Base-by-base conservation (phyloP, 1,284 basidiomycete genomes). In the Sporisorium scitamineum region DNA sequence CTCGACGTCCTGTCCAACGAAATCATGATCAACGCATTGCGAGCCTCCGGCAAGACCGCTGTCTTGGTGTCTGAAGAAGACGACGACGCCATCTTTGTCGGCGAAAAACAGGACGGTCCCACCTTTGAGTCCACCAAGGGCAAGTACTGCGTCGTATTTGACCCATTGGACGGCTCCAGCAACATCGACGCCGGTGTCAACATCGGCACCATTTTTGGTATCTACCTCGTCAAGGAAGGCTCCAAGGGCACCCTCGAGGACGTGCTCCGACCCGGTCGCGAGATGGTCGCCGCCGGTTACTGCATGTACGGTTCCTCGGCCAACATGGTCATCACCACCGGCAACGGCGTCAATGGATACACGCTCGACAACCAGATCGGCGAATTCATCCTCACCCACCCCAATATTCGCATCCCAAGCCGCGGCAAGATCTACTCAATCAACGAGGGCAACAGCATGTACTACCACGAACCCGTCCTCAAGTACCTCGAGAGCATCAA, bases 181-280 rank as follows among this genome's bases (percentile, higher is more conserved):
- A 99, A 99, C 88, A 99, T 99, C 87, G 97, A 99, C 86, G 97
- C 97, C 76, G 97, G 96, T 91, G 97, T 99, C 76, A 99, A 99
- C 88, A 97, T 99, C 85, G 97, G 97, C 48, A 99, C 97, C 67
- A 99, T 99, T 88, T 99, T 99, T 86, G 97, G 97, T 67, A 92
- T 99, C 82, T 99, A 99, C 89, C 90, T 91, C 83, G 88, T 97
- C 54, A 65, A 71, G 55, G 81, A 95, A 29, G 94, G 89, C 61
- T 94, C 93, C 41, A 88, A 88, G 73, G 95, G 94, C 27, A 89
- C 90, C 22, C 84, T 98, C 69, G 88, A 90, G 71, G 95, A 99
- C 86, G 97, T 98, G 24, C 89, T 99, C 65, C 90, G 94, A 79
- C 95, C 97, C 18, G 97, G 97, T 44, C 92, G 89, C 84, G 93